phyloP scores from a whole-genome alignment of 1,284 basidiomycete species.

The Flammula alnicola region DNA sequence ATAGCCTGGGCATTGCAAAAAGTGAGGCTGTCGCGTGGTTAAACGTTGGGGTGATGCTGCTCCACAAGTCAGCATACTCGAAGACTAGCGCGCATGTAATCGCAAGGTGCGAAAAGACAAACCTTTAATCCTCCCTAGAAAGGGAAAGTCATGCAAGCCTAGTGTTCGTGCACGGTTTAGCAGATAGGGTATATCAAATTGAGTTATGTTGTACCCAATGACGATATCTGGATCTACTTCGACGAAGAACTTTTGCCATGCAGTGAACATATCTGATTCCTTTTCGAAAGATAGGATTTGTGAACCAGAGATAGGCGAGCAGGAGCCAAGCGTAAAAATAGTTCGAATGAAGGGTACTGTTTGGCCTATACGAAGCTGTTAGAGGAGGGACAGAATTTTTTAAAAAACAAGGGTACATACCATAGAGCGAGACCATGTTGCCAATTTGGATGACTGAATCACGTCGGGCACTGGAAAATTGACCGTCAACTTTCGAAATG shows the following conservation, averaged over 20 bases:
- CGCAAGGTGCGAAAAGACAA: neutral
- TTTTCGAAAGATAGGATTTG: conserved; percentile 80
- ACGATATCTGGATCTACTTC: conserved; percentile 87
- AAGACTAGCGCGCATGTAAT: no score
- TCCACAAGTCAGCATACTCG: no score
- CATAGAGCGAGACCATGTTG: conserved; percentile 90
- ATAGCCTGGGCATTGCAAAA: conserved; percentile 22
- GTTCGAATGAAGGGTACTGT: conserved; percentile 85
- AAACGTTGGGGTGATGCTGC: conserved; percentile 13
- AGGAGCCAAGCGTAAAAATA: conserved; percentile 86
- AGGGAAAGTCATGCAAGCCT: conserved; percentile 69
- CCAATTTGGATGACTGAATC: conserved; percentile 94
- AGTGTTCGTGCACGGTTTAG: conserved; percentile 80
- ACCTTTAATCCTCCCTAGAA: conserved; percentile 73
- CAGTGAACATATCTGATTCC: conserved; percentile 68
- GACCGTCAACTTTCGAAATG: conserved; percentile 63
- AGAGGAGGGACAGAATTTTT: neutral
- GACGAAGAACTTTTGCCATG: conserved; percentile 81
- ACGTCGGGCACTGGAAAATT: conserved; percentile 77
- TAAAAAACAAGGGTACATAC: conserved; percentile 38
- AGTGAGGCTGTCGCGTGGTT: conserved; percentile 11
- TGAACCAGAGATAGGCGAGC: conserved; percentile 85
- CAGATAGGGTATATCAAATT: conserved; percentile 90
- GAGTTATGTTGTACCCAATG: conserved; percentile 87
- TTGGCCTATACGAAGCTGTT: conserved; percentile 59